Conservation (phyloP, 164 flowering plant species). For the Aristolochia californica region DNA sequence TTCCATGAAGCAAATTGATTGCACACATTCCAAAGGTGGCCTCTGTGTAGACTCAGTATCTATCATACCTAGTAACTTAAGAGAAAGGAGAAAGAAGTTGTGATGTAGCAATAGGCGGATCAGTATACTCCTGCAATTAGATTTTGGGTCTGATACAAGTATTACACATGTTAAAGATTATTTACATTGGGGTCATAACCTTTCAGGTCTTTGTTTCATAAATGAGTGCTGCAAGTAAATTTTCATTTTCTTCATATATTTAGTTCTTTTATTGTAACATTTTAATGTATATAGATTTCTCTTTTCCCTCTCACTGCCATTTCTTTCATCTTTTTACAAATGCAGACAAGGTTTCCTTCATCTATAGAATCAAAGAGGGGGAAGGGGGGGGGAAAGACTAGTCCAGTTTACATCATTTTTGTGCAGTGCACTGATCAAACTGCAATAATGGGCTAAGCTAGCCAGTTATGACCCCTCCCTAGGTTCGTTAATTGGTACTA, state of each 20-base stretch:
- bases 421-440: too few relatives aligned
- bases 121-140: background rate
- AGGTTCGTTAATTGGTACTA: too few relatives aligned
- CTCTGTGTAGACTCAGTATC: constrained; percentile 60
- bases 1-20: constrained; percentile 77
- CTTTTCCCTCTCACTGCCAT: too few relatives aligned
- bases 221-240: background rate
- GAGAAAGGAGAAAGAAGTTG: constrained; percentile 16
- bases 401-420: too few relatives aligned
- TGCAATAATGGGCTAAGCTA: too few relatives aligned
- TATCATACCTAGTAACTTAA: constrained; percentile 35
- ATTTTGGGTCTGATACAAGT: constrained; percentile 9
- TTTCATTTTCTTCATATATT: background rate
- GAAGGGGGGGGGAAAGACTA: too few relatives aligned
- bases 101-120: constrained; percentile 7
- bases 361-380: too few relatives aligned
- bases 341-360: too few relatives aligned
- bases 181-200: constrained; percentile 1
- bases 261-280: background rate
- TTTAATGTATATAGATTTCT: too few relatives aligned
- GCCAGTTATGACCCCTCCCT: too few relatives aligned
- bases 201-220: background rate
- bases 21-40: constrained; percentile 85
- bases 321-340: too few relatives aligned
- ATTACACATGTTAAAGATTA: constrained; percentile 8